Conservation (phyloP, 2,329 filamentous ascomycete species). For the Bipolaris gigantea region DNA sequence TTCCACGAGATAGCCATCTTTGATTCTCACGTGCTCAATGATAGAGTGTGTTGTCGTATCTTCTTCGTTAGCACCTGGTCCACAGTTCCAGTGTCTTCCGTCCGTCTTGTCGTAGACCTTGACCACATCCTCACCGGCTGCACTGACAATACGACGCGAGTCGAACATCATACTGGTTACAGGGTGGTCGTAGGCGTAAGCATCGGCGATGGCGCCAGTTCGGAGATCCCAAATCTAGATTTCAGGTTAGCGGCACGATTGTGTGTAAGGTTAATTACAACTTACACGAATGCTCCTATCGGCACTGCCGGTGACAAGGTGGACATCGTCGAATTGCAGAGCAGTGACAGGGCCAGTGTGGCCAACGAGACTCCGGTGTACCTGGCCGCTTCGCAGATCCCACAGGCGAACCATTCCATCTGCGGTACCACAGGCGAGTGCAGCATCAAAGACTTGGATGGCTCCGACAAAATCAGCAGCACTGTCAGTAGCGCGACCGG, state of each 20-base stretch:
- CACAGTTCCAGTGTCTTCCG: slow-evolving; percentile 94
- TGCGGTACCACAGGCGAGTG: slow-evolving; percentile 91
- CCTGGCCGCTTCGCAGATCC: slow-evolving; percentile 94
- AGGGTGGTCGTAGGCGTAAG: slow-evolving; percentile 90
- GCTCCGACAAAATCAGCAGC: slow-evolving; percentile 92
- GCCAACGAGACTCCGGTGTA: slow-evolving; percentile 93
- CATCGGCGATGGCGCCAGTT: slow-evolving; percentile 92
- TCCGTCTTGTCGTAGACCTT: slow-evolving; percentile 99
- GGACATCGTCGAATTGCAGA: slow-evolving; percentile 93
- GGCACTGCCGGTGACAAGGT: slow-evolving; percentile 88
- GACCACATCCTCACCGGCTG: slow-evolving; percentile 88
- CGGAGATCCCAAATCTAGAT: slow-evolving; percentile 97
- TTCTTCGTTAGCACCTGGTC: slow-evolving; percentile 73
- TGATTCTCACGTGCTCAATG: slow-evolving; percentile 85
- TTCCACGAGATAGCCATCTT: slow-evolving; percentile 92
- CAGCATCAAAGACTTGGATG: slow-evolving; percentile 93
- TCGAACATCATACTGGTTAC: slow-evolving; percentile 99
- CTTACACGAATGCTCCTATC: slow-evolving; percentile 93
- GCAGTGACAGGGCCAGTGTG: slow-evolving; percentile 94
- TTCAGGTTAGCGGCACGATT: neutral
- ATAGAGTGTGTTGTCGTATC: slow-evolving; percentile 57
- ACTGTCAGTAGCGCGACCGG: slow-evolving; percentile 64
- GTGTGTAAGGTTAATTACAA: slow-evolving; percentile 19
- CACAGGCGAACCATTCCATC: slow-evolving; percentile 96
- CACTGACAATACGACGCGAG: slow-evolving; percentile 80